phyloP scores from a whole-genome alignment of 2,329 filamentous ascomycete genomes.

The Diaporthe destruens region DNA sequence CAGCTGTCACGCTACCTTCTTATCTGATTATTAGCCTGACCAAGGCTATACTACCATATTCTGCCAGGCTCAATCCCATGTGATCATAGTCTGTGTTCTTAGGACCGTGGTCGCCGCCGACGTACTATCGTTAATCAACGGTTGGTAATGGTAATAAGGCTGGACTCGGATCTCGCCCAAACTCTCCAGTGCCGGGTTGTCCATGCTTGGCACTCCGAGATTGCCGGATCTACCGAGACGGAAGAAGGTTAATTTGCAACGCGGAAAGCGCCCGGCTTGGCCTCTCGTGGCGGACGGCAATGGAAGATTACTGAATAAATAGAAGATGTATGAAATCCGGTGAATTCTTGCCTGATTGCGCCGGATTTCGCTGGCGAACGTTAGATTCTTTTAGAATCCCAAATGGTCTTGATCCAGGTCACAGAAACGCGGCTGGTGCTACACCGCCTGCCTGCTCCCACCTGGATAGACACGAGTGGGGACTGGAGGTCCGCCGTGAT shows the following conservation, averaged over 20 bases:
- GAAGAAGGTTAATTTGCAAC: background rate
- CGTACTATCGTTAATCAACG: background rate
- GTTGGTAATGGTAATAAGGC: constrained; percentile 4
- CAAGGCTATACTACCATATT: background rate
- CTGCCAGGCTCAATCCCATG: too few relatives aligned
- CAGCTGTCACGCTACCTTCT: background rate
- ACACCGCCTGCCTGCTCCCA: background rate
- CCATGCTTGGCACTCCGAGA: constrained; percentile 28
- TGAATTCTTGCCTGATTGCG: too few relatives aligned
- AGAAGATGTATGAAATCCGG: background rate
- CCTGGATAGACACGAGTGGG: background rate
- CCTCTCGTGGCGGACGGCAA: background rate
- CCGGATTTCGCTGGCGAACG: background rate
- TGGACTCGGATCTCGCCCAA: constrained; percentile 14
- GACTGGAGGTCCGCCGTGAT: background rate
- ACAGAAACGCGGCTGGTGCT: background rate
- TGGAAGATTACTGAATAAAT: background rate
- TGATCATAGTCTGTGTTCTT: background rate
- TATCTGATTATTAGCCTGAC: background rate
- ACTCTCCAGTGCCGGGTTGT: constrained; percentile 21
- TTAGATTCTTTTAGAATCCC: background rate
- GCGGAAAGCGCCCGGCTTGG: constrained; percentile 22
- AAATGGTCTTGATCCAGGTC: background rate
- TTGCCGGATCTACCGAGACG: constrained; percentile 18
- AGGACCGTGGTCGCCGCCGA: background rate